A percentile compares a stretch with the other conserved stretches of the same genome.
These are phyloP conservation scores for Hypomyces rosellus DNA, from an alignment of 2,329 filamentous ascomycete genomes.

Conservation along the genomic window DNA sequence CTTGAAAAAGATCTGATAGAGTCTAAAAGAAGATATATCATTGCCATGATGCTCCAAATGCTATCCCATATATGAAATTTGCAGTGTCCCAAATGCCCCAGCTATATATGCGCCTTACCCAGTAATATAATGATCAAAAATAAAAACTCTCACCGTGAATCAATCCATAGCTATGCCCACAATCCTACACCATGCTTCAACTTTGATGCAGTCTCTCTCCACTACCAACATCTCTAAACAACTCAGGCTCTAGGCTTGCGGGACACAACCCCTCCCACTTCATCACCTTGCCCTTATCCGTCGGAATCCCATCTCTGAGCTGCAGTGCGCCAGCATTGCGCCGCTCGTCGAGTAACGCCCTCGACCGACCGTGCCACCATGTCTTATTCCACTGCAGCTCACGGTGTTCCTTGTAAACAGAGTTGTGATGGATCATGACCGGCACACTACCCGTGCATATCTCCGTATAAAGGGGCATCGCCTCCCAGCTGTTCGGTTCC, in stretches of 20 bases:
- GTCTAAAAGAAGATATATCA: neutral
- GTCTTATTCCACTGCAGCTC: slow-evolving; percentile 19
- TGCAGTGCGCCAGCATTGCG: slow-evolving; percentile 9
- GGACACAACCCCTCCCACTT: slow-evolving; percentile 23
- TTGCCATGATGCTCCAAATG: neutral
- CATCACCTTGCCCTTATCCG: slow-evolving; percentile 13
- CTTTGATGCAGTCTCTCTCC: no score
- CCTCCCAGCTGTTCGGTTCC: slow-evolving; percentile 17
- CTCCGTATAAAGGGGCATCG: slow-evolving; percentile 22
- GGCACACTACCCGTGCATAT: slow-evolving; percentile 22
- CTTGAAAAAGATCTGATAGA: neutral
- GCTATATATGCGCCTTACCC: neutral
- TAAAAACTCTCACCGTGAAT: neutral
- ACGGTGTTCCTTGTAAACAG: slow-evolving; percentile 15
- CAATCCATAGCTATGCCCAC: neutral
- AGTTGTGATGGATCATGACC: slow-evolving; percentile 25
- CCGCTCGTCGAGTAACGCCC: slow-evolving; percentile 16
- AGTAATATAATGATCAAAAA: neutral
- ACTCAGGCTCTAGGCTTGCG: slow-evolving; percentile 15
- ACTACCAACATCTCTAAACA: slow-evolving; percentile 18
- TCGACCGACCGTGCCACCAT: slow-evolving; percentile 19
- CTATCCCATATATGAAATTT: no score
- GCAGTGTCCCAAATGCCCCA: no score
- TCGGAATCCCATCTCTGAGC: slow-evolving; percentile 14
- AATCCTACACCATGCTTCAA: neutral